phyloP scores from a whole-genome alignment of 345 rosid genomes.

The Bruguiera sexangula region DNA sequence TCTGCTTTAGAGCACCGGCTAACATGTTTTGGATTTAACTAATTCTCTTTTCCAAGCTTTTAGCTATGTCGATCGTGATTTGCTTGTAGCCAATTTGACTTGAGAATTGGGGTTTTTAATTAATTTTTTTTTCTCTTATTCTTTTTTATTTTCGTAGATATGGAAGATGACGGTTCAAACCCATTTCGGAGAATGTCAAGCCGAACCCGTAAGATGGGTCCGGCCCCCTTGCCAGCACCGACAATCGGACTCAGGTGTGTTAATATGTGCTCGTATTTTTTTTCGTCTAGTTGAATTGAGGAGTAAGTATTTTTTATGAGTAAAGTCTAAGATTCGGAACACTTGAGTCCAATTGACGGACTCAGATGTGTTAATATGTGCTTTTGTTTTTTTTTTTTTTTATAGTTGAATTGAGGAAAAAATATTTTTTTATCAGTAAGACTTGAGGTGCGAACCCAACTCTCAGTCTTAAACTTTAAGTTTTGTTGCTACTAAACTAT shows the following conservation, averaged over 20 bases:
- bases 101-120: background rate
- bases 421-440: too few relatives aligned
- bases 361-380: slow-evolving; percentile 47
- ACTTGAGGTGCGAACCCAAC: too few relatives aligned
- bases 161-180: slow-evolving; percentile 73
- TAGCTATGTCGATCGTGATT: too few relatives aligned
- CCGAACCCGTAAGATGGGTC: slow-evolving; percentile 82
- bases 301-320: too few relatives aligned
- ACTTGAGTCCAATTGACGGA: slow-evolving; percentile 27
- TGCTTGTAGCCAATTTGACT: background rate
- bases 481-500: too few relatives aligned
- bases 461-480: too few relatives aligned
- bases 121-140: background rate
- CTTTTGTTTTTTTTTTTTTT: background rate
- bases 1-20: too few relatives aligned
- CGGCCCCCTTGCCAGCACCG: slow-evolving; percentile 84
- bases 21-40: too few relatives aligned
- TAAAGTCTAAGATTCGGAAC: too few relatives aligned
- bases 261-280: background rate
- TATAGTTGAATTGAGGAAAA: too few relatives aligned
- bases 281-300: too few relatives aligned
- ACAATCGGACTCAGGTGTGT: slow-evolving; percentile 82
- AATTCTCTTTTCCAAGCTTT: too few relatives aligned
- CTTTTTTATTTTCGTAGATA: slow-evolving; percentile 16
- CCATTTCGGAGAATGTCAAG: slow-evolving; percentile 63